Percentiles rank a stretch among this genome's conserved stretches.
phyloP scores from a whole-genome alignment of 257 asterid species.

The Dorcoceras hygrometricum region DNA sequence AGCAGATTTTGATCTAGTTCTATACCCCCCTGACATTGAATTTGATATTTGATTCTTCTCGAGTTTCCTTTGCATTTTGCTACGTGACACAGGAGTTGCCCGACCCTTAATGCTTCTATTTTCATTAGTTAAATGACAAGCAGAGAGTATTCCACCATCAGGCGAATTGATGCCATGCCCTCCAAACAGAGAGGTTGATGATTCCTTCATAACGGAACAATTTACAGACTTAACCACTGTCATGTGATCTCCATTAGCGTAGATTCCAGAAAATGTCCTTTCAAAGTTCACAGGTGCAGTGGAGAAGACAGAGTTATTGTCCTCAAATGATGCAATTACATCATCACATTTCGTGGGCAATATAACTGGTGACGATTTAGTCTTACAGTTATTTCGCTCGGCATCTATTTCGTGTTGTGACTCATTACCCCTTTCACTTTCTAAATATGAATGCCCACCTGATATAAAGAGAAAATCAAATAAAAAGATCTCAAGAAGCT shows the following conservation, averaged over 20 bases:
- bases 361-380: conserved; percentile 16
- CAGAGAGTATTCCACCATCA: conserved; percentile 10
- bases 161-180: conserved; percentile 1
- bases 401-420: conserved; percentile 20
- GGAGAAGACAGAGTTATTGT: conserved; percentile 8
- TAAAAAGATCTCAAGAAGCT: background rate
- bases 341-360: conserved; percentile 10
- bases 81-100: conserved; percentile 14
- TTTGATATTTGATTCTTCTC: conserved; percentile 10
- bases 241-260: conserved; percentile 14
- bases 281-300: conserved; percentile 17
- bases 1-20: conserved; percentile 11
- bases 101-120: conserved; percentile 20
- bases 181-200: conserved; percentile 13
- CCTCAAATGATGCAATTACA: conserved; percentile 7
- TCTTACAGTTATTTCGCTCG: conserved; percentile 10
- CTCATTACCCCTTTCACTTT: conserved; percentile 21
- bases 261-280: conserved; percentile 20
- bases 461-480: background rate
- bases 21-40: conserved; percentile 19
- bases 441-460: conserved; percentile 22
- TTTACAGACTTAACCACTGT: conserved; percentile 1
- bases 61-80: conserved; percentile 17
- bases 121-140: conserved; percentile 21
- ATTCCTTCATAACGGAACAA: conserved; percentile 1